Evolutionary conservation across 805 yeast species (phyloP).

Genomic region (Groenewaldozyma tartarivorans): DNA sequence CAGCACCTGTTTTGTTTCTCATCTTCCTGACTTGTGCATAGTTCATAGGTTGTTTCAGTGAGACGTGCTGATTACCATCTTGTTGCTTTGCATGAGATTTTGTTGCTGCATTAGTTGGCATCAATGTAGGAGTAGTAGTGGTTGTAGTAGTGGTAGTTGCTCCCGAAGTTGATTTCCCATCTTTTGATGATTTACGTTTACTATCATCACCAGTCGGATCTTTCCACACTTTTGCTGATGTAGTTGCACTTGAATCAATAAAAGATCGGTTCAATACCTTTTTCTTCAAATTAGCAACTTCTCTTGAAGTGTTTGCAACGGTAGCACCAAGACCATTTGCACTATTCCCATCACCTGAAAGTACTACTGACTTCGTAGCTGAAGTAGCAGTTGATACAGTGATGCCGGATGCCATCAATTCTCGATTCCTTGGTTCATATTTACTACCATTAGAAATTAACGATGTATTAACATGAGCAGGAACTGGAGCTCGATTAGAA

Average conservation of each 20-base stretch:
- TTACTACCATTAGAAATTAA: not conserved
- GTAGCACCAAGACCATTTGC: conserved; percentile 25
- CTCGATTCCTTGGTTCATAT: conserved; percentile 30
- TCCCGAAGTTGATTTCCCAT: not conserved
- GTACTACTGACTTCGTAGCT: conserved; percentile 25
- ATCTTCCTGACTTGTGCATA: not conserved
- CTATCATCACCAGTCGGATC: not conserved
- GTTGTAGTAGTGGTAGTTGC: not conserved
- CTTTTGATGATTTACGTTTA: not conserved
- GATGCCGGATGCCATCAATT: conserved; percentile 55
- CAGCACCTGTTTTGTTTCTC: not conserved
- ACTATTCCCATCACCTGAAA: conserved; percentile 19
- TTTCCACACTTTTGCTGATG: conserved; percentile 9
- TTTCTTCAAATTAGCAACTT: conserved; percentile 33
- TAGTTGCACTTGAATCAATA: conserved; percentile 2
- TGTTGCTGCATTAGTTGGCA: not conserved
- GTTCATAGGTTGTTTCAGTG: not conserved
- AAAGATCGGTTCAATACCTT: conserved; percentile 23
- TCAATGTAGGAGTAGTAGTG: not conserved
- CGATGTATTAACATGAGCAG: not conserved
- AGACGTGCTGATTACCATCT: not conserved
- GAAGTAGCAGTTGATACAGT: conserved; percentile 34
- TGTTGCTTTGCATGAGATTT: not conserved
- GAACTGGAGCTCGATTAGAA: too few relatives aligned
- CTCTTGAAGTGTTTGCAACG: conserved; percentile 28